A percentile compares a stretch with the other conserved stretches of the same genome.
Conservation (phyloP, 2,329 filamentous ascomycete species). For the Alternaria viburni region DNA sequence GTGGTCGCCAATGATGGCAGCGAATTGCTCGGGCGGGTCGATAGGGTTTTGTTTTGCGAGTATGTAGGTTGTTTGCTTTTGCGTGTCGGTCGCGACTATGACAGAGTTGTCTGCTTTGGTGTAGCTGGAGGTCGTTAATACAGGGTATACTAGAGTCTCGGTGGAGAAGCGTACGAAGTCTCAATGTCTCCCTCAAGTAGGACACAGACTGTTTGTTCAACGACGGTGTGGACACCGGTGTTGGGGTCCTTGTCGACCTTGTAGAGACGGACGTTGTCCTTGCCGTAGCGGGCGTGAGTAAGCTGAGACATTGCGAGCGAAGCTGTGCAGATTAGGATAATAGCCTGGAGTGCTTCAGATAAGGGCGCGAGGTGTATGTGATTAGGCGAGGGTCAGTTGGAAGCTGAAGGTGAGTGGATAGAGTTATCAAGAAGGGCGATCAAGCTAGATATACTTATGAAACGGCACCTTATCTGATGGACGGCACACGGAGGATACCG, state of each 20-base stretch:
- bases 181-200: constrained; percentile 93
- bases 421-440: constrained; percentile 21
- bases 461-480: constrained; percentile 37
- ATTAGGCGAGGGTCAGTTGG: constrained; percentile 5
- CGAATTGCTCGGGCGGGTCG: constrained; percentile 91
- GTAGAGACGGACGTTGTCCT: constrained; percentile 98
- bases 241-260: constrained; percentile 85
- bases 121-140: constrained; percentile 65
- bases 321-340: neutral
- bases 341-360: neutral
- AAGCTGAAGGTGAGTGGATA: constrained; percentile 11
- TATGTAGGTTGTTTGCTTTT: constrained; percentile 93
- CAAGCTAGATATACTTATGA: constrained; percentile 37
- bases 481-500: constrained; percentile 41
- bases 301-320: constrained; percentile 53
- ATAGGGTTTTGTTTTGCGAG: constrained; percentile 93
- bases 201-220: constrained; percentile 93
- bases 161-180: constrained; percentile 64
- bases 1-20: constrained; percentile 81
- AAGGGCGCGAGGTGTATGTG: neutral
- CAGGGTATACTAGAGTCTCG: neutral
- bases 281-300: constrained; percentile 75
- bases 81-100: constrained; percentile 94
- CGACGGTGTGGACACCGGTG: constrained; percentile 81
- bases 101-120: constrained; percentile 93